These are phyloP conservation scores for Neophaeococcomyces aloes DNA, from an alignment of 2,329 filamentous ascomycete genomes.

Conservation along the genomic window DNA sequence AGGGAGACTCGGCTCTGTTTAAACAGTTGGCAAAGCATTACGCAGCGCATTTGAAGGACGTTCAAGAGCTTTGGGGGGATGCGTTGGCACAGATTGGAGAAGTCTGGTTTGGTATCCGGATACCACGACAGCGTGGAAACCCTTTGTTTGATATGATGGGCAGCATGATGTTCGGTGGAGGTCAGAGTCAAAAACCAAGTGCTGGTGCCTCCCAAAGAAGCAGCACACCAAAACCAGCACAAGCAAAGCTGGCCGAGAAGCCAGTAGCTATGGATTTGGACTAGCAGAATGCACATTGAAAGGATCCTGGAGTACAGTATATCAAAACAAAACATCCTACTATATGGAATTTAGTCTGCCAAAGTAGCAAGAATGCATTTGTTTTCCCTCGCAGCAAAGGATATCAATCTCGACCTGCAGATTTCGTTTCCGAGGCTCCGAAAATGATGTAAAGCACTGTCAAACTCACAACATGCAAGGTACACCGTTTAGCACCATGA, in stretches of 20 bases:
- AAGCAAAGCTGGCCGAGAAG: slow-evolving; percentile 28
- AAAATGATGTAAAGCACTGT: no score
- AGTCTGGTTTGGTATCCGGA: slow-evolving; percentile 90
- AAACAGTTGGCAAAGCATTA: slow-evolving; percentile 76
- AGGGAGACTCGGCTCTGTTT: slow-evolving; percentile 67
- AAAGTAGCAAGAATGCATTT: no score
- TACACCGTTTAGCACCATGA: no score
- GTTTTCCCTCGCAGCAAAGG: no score
- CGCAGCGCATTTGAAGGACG: slow-evolving; percentile 63
- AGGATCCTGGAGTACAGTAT: no score
- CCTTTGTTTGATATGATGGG: slow-evolving; percentile 98
- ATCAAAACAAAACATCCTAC: no score
- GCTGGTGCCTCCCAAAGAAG: slow-evolving; percentile 29
- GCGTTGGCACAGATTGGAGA: slow-evolving; percentile 79
- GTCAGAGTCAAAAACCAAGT: slow-evolving; percentile 31
- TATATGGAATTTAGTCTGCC: no score
- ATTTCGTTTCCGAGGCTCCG: no score
- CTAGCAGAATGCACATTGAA: background rate
- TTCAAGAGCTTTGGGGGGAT: slow-evolving; percentile 62
- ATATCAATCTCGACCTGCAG: no score
- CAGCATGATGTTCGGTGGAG: slow-evolving; percentile 73
- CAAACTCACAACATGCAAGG: no score
- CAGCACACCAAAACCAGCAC: slow-evolving; percentile 29
- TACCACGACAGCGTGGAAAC: slow-evolving; percentile 60
- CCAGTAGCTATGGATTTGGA: slow-evolving; percentile 12